A percentile compares a stretch with the other conserved stretches of the same genome.
Evolutionary conservation across 805 yeast genomes (phyloP).

Genomic region (Candida berthetii): DNA sequence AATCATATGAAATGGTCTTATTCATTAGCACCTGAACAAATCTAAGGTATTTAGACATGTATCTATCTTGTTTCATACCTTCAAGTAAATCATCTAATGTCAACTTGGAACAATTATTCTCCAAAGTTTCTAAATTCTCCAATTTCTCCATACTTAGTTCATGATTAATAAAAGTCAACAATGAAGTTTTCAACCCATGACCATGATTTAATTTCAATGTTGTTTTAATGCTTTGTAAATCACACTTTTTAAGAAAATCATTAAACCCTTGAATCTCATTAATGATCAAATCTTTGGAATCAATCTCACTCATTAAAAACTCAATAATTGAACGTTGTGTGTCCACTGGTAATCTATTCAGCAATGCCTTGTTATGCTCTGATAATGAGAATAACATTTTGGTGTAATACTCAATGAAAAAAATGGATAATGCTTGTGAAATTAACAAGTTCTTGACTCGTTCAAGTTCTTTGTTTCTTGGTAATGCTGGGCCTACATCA

Average conservation of each 20-base stretch:
- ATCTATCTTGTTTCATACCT: not conserved
- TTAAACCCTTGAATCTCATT: not conserved
- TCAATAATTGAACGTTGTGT: not conserved
- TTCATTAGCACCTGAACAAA: not conserved
- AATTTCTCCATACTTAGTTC: not conserved
- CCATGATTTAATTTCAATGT: not conserved
- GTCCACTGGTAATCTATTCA: not conserved
- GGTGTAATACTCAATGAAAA: not conserved
- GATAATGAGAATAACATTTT: not conserved
- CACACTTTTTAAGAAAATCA: not conserved
- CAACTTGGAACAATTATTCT: not conserved
- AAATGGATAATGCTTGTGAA: not conserved
- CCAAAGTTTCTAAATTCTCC: not conserved
- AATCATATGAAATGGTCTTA: not conserved
- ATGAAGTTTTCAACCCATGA: not conserved
- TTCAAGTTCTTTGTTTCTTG: conserved; percentile 1
- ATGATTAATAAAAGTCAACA: not conserved
- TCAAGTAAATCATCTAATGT: not conserved
- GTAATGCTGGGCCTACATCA: not conserved
- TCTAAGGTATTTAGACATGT: not conserved
- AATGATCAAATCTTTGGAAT: not conserved
- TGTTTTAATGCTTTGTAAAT: not conserved
- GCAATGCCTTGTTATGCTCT: not conserved
- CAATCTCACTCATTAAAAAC: not conserved
- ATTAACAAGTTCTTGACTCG: conserved; percentile 3